Percentiles rank a stretch among this genome's conserved stretches.
phyloP scores from a whole-genome alignment of 2,329 filamentous ascomycete species.

The Colletotrichum cereale region DNA sequence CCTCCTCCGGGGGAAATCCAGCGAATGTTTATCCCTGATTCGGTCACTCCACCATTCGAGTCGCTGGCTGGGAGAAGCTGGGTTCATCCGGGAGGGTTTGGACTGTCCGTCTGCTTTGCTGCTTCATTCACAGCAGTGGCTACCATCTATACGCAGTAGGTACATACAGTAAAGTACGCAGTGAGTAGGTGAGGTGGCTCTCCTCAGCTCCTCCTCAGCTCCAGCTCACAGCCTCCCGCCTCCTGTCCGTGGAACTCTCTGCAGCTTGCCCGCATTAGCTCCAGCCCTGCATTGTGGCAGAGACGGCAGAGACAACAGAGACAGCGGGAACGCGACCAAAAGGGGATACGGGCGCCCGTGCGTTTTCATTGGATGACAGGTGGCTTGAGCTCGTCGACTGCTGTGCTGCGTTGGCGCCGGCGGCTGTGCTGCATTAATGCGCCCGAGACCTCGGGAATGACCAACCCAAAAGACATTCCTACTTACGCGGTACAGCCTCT shows the following conservation, averaged over 20 bases:
- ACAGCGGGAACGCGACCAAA: background rate
- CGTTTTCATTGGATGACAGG: conserved; percentile 36
- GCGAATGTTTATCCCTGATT: conserved; percentile 4
- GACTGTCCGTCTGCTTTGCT: background rate
- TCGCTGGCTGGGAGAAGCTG: background rate
- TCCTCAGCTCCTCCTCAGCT: conserved; percentile 6
- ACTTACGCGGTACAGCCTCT: background rate
- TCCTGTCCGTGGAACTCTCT: conserved; percentile 7
- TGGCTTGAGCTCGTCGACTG: conserved; percentile 8
- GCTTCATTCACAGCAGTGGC: background rate
- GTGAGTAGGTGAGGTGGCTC: too few relatives aligned
- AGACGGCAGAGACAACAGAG: background rate
- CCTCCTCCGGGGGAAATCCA: conserved; percentile 9
- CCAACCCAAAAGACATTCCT: background rate
- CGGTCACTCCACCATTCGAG: background rate
- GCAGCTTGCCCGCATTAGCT: conserved; percentile 10
- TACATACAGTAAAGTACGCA: too few relatives aligned
- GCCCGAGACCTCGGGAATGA: conserved; percentile 7
- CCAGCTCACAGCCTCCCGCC: background rate
- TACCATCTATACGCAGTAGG: background rate
- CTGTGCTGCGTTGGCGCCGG: conserved; percentile 21
- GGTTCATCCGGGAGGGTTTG: background rate
- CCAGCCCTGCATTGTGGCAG: conserved; percentile 13
- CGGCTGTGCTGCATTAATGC: conserved; percentile 14
- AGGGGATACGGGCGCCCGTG: conserved; percentile 18